Conservation (phyloP, 2,329 filamentous ascomycete species). For the Fusarium mundagurra region DNA sequence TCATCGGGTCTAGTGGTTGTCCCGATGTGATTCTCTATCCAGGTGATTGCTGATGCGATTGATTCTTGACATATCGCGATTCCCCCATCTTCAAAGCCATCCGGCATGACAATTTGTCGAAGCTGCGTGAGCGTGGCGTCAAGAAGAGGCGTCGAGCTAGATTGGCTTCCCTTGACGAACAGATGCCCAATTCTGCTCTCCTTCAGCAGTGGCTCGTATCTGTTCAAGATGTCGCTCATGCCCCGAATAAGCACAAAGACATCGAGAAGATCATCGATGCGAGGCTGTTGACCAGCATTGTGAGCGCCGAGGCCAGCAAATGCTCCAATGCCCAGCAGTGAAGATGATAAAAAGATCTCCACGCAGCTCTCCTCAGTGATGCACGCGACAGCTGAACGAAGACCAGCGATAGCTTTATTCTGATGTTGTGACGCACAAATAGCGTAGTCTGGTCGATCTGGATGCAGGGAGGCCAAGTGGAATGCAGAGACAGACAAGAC, state of each 20-base stretch:
- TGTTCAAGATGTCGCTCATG: conserved; percentile 45
- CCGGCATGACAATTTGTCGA: conserved; percentile 8
- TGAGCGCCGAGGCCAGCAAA: conserved; percentile 43
- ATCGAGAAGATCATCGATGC: conserved; percentile 46
- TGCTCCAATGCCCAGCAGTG: conserved; percentile 46
- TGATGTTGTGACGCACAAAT: conserved; percentile 48
- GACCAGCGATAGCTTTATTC: conserved; percentile 44
- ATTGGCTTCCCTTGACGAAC: not conserved
- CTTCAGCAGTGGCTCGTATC: conserved; percentile 28
- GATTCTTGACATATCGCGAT: conserved; percentile 3
- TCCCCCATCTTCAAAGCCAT: not conserved
- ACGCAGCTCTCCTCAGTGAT: conserved; percentile 46
- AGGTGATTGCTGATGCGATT: not conserved
- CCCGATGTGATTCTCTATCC: not conserved
- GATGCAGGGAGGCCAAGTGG: conserved; percentile 43
- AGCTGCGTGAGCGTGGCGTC: conserved; percentile 11
- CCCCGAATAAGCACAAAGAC: conserved; percentile 46
- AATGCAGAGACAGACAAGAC: conserved; percentile 46
- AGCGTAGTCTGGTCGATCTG: conserved; percentile 34
- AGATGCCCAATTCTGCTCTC: not conserved
- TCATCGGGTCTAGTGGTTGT: not conserved
- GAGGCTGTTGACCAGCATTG: conserved; percentile 27
- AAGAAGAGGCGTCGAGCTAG: conserved; percentile 2
- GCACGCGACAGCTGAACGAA: conserved; percentile 40
- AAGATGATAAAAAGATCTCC: conserved; percentile 47